These are phyloP conservation scores for Daphne laureola DNA, from an alignment of 441 rosid genomes.

Conservation along the genomic window DNA sequence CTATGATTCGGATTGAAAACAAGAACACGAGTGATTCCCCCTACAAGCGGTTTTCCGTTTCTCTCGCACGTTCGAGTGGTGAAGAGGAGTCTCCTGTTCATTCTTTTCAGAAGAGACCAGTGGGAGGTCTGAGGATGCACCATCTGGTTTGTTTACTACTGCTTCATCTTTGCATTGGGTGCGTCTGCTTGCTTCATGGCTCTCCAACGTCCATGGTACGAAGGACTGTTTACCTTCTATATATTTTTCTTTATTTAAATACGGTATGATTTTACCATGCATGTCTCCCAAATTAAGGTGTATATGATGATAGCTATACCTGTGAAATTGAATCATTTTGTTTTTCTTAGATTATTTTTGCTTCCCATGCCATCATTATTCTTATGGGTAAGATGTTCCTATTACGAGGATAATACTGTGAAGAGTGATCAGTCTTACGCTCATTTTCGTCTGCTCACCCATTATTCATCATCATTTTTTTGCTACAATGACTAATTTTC, in stretches of 20 bases:
- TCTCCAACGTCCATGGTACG: constrained; percentile 10
- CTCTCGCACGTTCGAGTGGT: constrained; percentile 10
- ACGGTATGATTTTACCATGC: constrained; percentile 13
- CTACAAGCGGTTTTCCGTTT: constrained; percentile 12
- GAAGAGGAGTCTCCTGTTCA: constrained; percentile 19
- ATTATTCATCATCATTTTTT: too few species aligned
- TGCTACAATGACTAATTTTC: too few species aligned
- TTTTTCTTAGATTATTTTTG: constrained; percentile 9
- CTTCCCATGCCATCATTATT: constrained; percentile 11
- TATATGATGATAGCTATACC: constrained; percentile 37
- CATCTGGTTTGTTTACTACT: neutral
- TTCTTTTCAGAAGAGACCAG: constrained; percentile 39
- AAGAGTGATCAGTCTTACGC: too few species aligned
- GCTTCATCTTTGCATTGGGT: constrained; percentile 11
- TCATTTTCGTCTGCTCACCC: too few species aligned
- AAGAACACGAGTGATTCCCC: constrained; percentile 15
- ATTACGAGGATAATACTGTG: constrained; percentile 3
- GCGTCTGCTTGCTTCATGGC: constrained; percentile 5
- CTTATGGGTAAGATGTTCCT: constrained; percentile 16
- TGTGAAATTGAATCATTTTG: constrained; percentile 14
- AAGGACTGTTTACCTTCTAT: too few species aligned
- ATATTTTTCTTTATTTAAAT: neutral
- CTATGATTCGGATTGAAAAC: constrained; percentile 63
- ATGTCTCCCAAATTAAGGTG: constrained; percentile 25
- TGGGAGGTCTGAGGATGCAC: constrained; percentile 13